Conservation (phyloP, 805 yeast genomes). For the Metschnikowia lachancei region DNA sequence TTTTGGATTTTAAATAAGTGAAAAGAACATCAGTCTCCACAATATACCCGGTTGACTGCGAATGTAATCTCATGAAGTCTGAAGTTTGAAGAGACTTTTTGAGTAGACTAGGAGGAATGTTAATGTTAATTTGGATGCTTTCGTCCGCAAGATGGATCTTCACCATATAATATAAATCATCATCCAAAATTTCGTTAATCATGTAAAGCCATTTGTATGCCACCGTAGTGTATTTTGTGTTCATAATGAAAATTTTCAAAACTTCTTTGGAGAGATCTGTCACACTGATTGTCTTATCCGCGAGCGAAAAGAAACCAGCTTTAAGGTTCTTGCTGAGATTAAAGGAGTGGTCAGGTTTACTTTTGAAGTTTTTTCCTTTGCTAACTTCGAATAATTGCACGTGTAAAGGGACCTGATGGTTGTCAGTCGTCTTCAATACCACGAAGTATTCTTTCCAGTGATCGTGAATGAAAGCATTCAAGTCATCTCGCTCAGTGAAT, state of each 20-base stretch:
- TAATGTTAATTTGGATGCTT: constrained; percentile 43
- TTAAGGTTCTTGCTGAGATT: constrained; percentile 18
- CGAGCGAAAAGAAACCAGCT: constrained; percentile 57
- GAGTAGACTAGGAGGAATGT: constrained; percentile 37
- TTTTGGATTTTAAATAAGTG: constrained; percentile 37
- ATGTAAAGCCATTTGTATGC: constrained; percentile 66
- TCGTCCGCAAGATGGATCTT: constrained; percentile 46
- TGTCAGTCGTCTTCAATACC: constrained; percentile 64
- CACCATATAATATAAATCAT: constrained; percentile 25
- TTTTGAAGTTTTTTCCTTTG: constrained; percentile 26
- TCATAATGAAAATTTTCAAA: constrained; percentile 48
- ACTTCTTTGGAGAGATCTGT: constrained; percentile 29
- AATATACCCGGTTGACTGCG: constrained; percentile 24
- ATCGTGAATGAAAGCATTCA: constrained; percentile 57
- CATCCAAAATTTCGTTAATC: constrained; percentile 47
- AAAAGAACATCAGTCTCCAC: constrained; percentile 28
- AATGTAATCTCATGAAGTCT: constrained; percentile 10
- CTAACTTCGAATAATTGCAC: constrained; percentile 60
- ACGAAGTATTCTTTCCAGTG: constrained; percentile 80
- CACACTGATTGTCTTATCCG: constrained; percentile 69
- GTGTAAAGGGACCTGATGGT: constrained; percentile 48
- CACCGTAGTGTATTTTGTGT: constrained; percentile 50
- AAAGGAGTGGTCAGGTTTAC: constrained; percentile 25
- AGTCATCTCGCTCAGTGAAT: constrained; percentile 50
- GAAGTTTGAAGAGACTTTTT: constrained; percentile 11